phyloP scores from a whole-genome alignment of 192 early-diverging fungal genomes.

The Backusella parvicylindrica region DNA sequence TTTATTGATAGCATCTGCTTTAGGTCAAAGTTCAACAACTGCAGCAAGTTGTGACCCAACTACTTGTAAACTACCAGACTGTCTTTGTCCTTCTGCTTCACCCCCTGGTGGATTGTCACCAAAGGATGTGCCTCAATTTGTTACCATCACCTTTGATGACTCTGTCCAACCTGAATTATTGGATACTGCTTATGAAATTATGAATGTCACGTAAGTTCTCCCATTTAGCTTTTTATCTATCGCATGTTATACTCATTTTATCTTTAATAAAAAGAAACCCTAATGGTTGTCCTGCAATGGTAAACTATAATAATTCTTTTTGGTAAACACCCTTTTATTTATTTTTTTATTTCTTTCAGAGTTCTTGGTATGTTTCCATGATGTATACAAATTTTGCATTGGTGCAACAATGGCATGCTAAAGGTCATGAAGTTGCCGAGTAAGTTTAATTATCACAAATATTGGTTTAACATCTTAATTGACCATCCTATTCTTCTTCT shows the following conservation, averaged over 20 bases:
- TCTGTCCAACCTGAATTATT: slow-evolving; percentile 40
- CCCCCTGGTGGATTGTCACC: slow-evolving; percentile 46
- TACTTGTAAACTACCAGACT: slow-evolving; percentile 44
- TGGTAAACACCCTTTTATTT: background rate
- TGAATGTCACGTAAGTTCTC: slow-evolving; percentile 34
- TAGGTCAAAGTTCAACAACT: slow-evolving; percentile 4
- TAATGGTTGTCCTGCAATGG: slow-evolving; percentile 33
- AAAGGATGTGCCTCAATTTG: slow-evolving; percentile 51
- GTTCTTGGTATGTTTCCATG: slow-evolving; percentile 60
- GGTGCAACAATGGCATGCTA: slow-evolving; percentile 56
- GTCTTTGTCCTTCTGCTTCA: slow-evolving; percentile 43
- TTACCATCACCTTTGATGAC: slow-evolving; percentile 62
- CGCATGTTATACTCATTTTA: background rate
- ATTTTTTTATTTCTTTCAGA: slow-evolving; percentile 13
- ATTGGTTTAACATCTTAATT: background rate
- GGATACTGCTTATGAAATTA: slow-evolving; percentile 22
- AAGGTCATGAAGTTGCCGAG: slow-evolving; percentile 63
- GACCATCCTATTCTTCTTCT: background rate
- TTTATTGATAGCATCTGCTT: background rate
- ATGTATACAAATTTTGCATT: slow-evolving; percentile 57
- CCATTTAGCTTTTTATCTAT: background rate
- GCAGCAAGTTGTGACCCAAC: slow-evolving; percentile 36
- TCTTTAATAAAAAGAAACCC: slow-evolving; percentile 34
- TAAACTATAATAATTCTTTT: background rate
- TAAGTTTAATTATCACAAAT: background rate